Evolutionary conservation across 2,329 filamentous ascomycete genomes (phyloP).

Genomic region (Phialemoniopsis sp.): DNA sequence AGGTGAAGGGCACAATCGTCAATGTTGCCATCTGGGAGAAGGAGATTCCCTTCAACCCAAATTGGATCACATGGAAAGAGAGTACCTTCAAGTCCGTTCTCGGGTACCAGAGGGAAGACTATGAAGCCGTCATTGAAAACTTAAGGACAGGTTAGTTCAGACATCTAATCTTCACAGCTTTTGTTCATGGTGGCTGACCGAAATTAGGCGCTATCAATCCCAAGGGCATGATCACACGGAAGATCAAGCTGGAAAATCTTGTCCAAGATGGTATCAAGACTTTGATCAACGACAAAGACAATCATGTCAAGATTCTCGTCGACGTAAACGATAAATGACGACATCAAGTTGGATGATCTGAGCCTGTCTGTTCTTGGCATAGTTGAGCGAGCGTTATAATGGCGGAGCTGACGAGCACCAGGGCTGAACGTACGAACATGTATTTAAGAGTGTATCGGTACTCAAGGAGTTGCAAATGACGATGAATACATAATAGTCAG

Average conservation of each 20-base stretch:
- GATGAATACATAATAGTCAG: too few relatives aligned
- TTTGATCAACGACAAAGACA: slow-evolving; percentile 48
- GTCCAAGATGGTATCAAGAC: slow-evolving; percentile 47
- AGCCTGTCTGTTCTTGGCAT: too few relatives aligned
- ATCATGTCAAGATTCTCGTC: slow-evolving; percentile 54
- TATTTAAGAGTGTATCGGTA: too few relatives aligned
- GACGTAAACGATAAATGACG: slow-evolving; percentile 7
- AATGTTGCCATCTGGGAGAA: slow-evolving; percentile 20
- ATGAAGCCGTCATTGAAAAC: slow-evolving; percentile 16
- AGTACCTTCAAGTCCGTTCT: slow-evolving; percentile 13
- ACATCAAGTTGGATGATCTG: too few relatives aligned
- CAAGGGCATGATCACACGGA: slow-evolving; percentile 48
- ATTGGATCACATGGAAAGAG: slow-evolving; percentile 13
- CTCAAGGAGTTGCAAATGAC: too few relatives aligned
- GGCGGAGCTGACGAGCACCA: too few relatives aligned
- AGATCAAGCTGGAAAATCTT: slow-evolving; percentile 42
- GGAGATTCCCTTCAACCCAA: slow-evolving; percentile 12
- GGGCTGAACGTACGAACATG: too few relatives aligned
- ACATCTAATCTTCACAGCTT: background rate
- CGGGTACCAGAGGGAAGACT: slow-evolving; percentile 13
- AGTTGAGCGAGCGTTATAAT: too few relatives aligned
- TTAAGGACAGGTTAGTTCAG: slow-evolving; percentile 10
- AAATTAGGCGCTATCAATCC: slow-evolving; percentile 29
- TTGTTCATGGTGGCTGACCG: too few relatives aligned
- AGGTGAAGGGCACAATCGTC: slow-evolving; percentile 14